A percentile compares a stretch with the other conserved stretches of the same genome.
These are phyloP conservation scores for Colletotrichum paranaense DNA, from an alignment of 2,329 filamentous ascomycete species.

Conservation along the genomic window DNA sequence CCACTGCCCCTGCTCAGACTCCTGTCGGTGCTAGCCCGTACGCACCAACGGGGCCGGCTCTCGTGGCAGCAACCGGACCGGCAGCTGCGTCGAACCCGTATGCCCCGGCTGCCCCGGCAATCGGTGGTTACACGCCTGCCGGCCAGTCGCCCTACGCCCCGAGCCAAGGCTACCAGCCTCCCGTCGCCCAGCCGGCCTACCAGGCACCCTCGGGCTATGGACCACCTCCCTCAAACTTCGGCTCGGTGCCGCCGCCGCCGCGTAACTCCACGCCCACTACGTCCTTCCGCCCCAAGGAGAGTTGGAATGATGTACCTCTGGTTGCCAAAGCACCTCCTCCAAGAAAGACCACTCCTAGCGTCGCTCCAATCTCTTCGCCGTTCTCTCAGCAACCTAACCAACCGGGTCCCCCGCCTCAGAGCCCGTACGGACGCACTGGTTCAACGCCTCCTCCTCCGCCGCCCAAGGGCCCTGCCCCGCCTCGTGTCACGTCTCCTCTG, in stretches of 20 bases:
- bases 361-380: slow-evolving; percentile 77
- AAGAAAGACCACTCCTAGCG: slow-evolving; percentile 79
- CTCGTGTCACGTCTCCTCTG: slow-evolving; percentile 79
- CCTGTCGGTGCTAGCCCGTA: slow-evolving; percentile 28
- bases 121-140: slow-evolving; percentile 32
- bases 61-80: slow-evolving; percentile 47
- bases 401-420: slow-evolving; percentile 66
- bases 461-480: slow-evolving; percentile 80
- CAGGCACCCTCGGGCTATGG: slow-evolving; percentile 48
- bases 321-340: slow-evolving; percentile 79
- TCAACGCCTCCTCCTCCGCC: slow-evolving; percentile 83
- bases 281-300: slow-evolving; percentile 76
- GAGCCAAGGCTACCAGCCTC: slow-evolving; percentile 67
- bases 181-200: slow-evolving; percentile 50
- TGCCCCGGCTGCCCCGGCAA: slow-evolving; percentile 40
- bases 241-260: slow-evolving; percentile 47
- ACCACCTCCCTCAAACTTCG: slow-evolving; percentile 45
- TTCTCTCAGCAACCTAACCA: slow-evolving; percentile 75
- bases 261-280: slow-evolving; percentile 74
- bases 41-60: slow-evolving; percentile 43
- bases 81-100: slow-evolving; percentile 47
- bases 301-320: slow-evolving; percentile 96
- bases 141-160: slow-evolving; percentile 53
- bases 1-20: slow-evolving; percentile 2
- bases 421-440: slow-evolving; percentile 70